Base-by-base conservation (phyloP, 2,329 filamentous ascomycete species). In the Pseudogymnoascus sp. region DNA sequence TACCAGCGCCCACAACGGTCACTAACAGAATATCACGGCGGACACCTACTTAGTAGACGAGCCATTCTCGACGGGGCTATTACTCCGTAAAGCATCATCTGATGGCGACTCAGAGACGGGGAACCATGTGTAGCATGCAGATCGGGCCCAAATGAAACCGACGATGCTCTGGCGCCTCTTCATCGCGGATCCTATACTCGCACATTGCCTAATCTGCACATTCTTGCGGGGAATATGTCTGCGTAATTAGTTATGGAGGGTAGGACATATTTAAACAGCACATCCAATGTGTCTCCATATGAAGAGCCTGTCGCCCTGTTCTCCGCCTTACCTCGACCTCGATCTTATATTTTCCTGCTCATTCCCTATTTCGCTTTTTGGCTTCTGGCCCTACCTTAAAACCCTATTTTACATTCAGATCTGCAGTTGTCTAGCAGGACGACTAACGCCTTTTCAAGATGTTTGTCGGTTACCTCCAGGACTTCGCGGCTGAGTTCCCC, bases 21-120 rank as follows among this genome's bases (percentile, higher is more conserved):
- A 19, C 50, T 56, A 56, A 56, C 14, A 29, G 50, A 33, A 56
- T 19, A 56, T 56, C n/a, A 13, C n/a, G n/a, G 16, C 10, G 50
- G n/a, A 19, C 26, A 4, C 16, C 10, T 19, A 13, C 50, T 56
- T 56, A 26, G 26, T 31, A 11, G n/a, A 16, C 8, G 26, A 56
- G 47, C 47, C 47, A 56, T 56, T 56, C n/a, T 56, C 47, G 47
- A 56, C 47, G n/a, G 47, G 47, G 47, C 47, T 56, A 56, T 33
- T 56, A 56, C 47, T 56, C 47, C 47, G 47, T 26, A 56, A 10
- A 56, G 26, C n/a, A 19, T 56, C 47, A 56, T 56, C 47, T 56
- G 26, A 56, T 56, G 47, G 47, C 26, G 47, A 56, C 47, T 56
- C 26, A 33, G 4, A 33, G 47, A 53, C 26, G 47, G 10, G n/a